Percentiles rank a stretch among this genome's conserved stretches.
Conservation (phyloP, 495 filamentous ascomycete genomes). For the Haplographium delicatum region DNA sequence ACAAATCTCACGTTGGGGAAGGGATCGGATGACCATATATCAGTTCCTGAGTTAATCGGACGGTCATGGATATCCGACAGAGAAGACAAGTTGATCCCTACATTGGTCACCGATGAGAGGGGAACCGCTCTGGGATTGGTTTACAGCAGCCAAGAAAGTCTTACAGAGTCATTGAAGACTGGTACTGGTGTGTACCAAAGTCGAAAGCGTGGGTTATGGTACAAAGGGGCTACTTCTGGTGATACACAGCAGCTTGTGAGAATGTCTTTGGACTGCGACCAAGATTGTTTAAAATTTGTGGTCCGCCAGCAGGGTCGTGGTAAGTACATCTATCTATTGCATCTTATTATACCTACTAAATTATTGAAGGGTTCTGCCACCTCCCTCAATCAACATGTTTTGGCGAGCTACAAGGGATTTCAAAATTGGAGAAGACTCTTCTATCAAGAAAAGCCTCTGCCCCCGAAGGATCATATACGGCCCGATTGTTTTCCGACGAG, state of each 20-base stretch:
- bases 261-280: constrained; percentile 85
- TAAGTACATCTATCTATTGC: constrained; percentile 30
- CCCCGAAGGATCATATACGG: constrained; percentile 87
- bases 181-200: constrained; percentile 94
- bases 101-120: constrained; percentile 84
- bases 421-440: constrained; percentile 80
- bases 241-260: constrained; percentile 85
- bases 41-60: constrained; percentile 64
- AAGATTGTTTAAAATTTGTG: constrained; percentile 82
- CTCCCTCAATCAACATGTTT: constrained; percentile 89
- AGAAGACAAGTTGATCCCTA: constrained; percentile 78
- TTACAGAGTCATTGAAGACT: constrained; percentile 77
- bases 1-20: constrained; percentile 57
- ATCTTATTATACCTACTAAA: constrained; percentile 22
- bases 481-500: constrained; percentile 82
- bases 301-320: constrained; percentile 80
- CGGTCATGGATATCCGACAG: constrained; percentile 71
- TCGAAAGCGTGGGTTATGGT: constrained; percentile 90
- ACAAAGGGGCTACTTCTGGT: constrained; percentile 91
- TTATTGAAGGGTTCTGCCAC: constrained; percentile 77
- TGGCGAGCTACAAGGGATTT: constrained; percentile 73
- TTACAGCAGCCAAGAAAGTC: constrained; percentile 88
- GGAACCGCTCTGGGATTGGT: constrained; percentile 82
- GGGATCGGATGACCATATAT: constrained; percentile 50
- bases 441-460: constrained; percentile 71